A percentile compares a stretch with the other conserved stretches of the same genome.
phyloP scores from a whole-genome alignment of 1,284 basidiomycete species.

The Mrakiaceae sp. region DNA sequence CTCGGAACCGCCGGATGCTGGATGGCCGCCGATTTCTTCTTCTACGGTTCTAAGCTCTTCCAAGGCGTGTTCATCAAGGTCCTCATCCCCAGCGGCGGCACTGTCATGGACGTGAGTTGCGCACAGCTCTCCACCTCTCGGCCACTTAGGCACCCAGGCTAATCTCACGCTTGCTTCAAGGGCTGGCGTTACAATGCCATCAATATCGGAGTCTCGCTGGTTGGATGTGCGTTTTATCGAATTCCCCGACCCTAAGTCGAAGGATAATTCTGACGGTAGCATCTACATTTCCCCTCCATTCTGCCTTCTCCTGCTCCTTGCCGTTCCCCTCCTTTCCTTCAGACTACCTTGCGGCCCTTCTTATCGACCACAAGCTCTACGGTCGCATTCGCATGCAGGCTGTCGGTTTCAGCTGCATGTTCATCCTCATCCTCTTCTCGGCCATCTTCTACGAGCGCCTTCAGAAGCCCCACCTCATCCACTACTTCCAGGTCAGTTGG shows the following conservation, averaged over 20 bases:
- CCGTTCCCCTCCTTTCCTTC: background rate
- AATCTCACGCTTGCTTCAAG: constrained; percentile 28
- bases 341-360: constrained; percentile 44
- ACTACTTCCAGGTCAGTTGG: constrained; percentile 19
- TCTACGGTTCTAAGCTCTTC: constrained; percentile 39
- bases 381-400: constrained; percentile 40
- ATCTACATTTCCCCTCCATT: background rate
- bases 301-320: background rate
- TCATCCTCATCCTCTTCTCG: constrained; percentile 35
- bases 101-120: constrained; percentile 9
- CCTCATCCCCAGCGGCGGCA: constrained; percentile 32
- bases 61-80: constrained; percentile 38
- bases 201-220: constrained; percentile 23
- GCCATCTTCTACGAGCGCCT: constrained; percentile 35
- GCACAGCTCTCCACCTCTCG: no score
- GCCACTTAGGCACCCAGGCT: constrained; percentile 20
- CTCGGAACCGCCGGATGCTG: constrained; percentile 26
- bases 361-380: constrained; percentile 44
- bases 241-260: no score
- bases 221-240: background rate
- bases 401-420: constrained; percentile 38
- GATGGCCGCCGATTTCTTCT: constrained; percentile 44
- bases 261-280: no score
- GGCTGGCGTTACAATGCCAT: constrained; percentile 44
- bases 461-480: constrained; percentile 27